Conservation (phyloP, 2,329 filamentous ascomycete species). For the Cladosporium sp. region DNA sequence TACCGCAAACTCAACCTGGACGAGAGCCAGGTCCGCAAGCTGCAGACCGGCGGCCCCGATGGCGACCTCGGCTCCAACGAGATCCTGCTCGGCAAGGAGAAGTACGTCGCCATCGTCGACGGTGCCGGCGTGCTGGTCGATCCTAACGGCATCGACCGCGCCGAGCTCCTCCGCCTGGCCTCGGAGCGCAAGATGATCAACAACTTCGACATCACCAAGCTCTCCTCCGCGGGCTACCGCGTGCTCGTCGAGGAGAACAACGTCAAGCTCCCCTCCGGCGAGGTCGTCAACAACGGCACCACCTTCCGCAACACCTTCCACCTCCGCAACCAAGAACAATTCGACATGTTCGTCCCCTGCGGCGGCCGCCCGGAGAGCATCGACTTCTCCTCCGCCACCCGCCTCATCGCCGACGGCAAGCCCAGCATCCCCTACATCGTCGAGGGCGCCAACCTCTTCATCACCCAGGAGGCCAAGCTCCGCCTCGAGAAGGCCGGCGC, state of each 20-base stretch:
- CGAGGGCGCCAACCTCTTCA: slow-evolving; percentile 96
- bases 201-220: slow-evolving; percentile 75
- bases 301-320: slow-evolving; percentile 98
- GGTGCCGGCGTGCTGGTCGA: slow-evolving; percentile 92
- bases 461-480: slow-evolving; percentile 95
- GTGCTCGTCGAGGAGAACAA: slow-evolving; percentile 89
- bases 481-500: slow-evolving; percentile 92
- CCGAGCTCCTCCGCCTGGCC: slow-evolving; percentile 77
- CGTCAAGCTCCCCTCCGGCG: slow-evolving; percentile 78
- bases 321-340: slow-evolving; percentile 61
- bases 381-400: slow-evolving; percentile 78
- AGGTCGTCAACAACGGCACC: slow-evolving; percentile 83
- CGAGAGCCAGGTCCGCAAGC: slow-evolving; percentile 75
- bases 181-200: slow-evolving; percentile 84
- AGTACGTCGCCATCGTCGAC: slow-evolving; percentile 92
- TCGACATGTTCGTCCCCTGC: slow-evolving; percentile 90
- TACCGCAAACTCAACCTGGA: slow-evolving; percentile 94
- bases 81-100: slow-evolving; percentile 91
- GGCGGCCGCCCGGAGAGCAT: slow-evolving; percentile 96
- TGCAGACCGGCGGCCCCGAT: slow-evolving; percentile 96
- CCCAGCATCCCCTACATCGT: slow-evolving; percentile 86
- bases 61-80: slow-evolving; percentile 97
- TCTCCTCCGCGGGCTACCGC: slow-evolving; percentile 83
- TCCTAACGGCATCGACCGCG: slow-evolving; percentile 77
- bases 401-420: slow-evolving; percentile 87